phyloP scores from a whole-genome alignment of 192 early-diverging fungal genomes.

The Gonapodya prolifera region DNA sequence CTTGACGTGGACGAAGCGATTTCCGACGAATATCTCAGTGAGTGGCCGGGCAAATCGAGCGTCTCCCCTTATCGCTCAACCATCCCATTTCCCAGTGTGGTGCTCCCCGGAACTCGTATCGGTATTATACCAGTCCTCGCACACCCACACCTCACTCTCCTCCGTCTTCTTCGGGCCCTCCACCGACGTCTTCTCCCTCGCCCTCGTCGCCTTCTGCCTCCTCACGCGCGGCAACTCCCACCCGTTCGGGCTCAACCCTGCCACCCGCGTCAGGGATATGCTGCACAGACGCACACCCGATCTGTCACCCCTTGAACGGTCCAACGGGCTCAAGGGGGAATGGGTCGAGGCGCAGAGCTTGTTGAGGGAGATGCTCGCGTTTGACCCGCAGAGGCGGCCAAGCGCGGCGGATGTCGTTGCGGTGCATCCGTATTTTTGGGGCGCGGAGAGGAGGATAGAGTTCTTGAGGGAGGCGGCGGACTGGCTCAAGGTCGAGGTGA shows the following conservation, averaged over 20 bases:
- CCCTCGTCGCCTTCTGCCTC: not conserved
- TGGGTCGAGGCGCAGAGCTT: not conserved
- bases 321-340: not conserved
- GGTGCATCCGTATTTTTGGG: not conserved
- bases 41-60: too few species aligned
- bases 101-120: not conserved
- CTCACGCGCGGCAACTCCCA: slow-evolving; percentile 1
- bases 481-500: slow-evolving; percentile 2
- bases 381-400: not conserved
- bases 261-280: not conserved
- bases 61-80: too few species aligned
- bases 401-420: not conserved
- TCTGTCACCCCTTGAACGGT: not conserved
- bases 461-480: slow-evolving; percentile 2
- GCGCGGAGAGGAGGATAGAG: not conserved
- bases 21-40: not conserved
- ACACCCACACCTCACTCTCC: not conserved
- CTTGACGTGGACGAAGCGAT: too few species aligned
- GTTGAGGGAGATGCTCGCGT: not conserved
- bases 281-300: not conserved
- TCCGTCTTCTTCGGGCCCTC: not conserved
- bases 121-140: not conserved
- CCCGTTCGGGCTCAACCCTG: not conserved
- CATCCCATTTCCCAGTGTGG: not conserved
- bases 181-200: not conserved